Evolutionary conservation across 129 eudicot genomes (phyloP).

Genomic region (Centella asiatica): DNA sequence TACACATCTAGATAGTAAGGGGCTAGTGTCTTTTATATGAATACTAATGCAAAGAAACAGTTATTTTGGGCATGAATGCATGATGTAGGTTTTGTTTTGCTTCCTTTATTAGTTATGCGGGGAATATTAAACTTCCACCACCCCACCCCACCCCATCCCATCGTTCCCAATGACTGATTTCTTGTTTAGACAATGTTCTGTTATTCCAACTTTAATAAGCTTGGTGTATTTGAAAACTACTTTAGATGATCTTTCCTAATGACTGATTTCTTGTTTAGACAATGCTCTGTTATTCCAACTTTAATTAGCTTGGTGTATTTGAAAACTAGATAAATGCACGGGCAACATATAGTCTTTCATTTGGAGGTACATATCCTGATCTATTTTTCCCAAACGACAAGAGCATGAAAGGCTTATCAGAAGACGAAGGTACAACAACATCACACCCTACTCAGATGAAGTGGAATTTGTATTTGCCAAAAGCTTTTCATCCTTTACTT

Average conservation of each 20-base stretch:
- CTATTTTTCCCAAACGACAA: slow-evolving; percentile 40
- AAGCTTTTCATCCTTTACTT: slow-evolving; percentile 83
- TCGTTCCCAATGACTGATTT: not conserved
- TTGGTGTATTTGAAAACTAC: slow-evolving; percentile 26
- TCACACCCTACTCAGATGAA: slow-evolving; percentile 35
- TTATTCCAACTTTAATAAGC: slow-evolving; percentile 7
- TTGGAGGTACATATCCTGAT: slow-evolving; percentile 75
- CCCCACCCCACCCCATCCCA: too few relatives aligned
- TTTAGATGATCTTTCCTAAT: not conserved
- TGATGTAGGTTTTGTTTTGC: too few relatives aligned
- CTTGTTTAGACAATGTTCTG: not conserved
- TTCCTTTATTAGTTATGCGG: too few relatives aligned
- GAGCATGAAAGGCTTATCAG: slow-evolving; percentile 12
- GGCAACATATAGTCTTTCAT: slow-evolving; percentile 80
- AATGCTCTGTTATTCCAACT: not conserved
- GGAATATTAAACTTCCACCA: too few relatives aligned
- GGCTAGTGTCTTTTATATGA: not conserved
- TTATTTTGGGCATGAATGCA: too few relatives aligned
- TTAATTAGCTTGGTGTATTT: slow-evolving; percentile 16
- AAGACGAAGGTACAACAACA: slow-evolving; percentile 13
- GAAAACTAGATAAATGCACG: slow-evolving; percentile 75
- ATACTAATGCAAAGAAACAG: not conserved
- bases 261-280: not conserved
- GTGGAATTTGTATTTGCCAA: slow-evolving; percentile 79
- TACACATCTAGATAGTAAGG: too few relatives aligned